Evolutionary conservation across 1,284 basidiomycete genomes (phyloP), one percentile per base, ranked within the genome.

Genomic region (Phylloporus sp.): DNA sequence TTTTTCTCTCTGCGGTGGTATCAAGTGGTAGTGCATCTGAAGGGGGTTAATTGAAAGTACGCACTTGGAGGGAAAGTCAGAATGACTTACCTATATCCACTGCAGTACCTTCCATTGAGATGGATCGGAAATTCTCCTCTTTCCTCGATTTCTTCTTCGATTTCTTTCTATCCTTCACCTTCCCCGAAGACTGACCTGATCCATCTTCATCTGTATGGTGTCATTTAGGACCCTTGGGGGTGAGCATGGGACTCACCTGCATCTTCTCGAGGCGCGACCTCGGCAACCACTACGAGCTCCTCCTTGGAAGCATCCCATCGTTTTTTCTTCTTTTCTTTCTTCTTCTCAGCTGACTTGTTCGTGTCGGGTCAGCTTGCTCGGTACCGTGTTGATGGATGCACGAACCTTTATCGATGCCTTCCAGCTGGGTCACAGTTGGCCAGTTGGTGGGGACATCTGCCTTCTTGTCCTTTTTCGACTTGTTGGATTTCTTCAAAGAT

Each of bases 321-420:
- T 22, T 44, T 55, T 58, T 58, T 69, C 50, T 62, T 69, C 61
- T 69, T 64, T 58, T 69, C 26, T 53, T 47, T 64, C 63, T 63
- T 70, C 57, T 70, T 69, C 22, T 74, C 65, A 26, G 51, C 71
- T 73, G 39, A 60, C 62, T 71, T 63, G 66, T 66, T 60, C 58
- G 42, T 51, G 37, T 29, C 51, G 34, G 47, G 65, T 75, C 56
- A 72, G 54, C 49, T 59, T 7, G 26, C 20, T 51, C 26, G 56
- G 15, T 37, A 53, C 39, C 11, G 40, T 57, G 57, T 44, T 22
- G 34, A 24, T 37, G 17, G 11, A 24, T n/a, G n/a, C n/a, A 63
- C 68, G 12, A 32, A 74, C 72, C 68, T 68, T 54, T 58, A 28
- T 66, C 58, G 50, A 40, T 40, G n/a, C 6, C 49, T 15, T 34